Evolutionary conservation across 106 monocot species (phyloP).

Genomic region (Dendrobium officinale): DNA sequence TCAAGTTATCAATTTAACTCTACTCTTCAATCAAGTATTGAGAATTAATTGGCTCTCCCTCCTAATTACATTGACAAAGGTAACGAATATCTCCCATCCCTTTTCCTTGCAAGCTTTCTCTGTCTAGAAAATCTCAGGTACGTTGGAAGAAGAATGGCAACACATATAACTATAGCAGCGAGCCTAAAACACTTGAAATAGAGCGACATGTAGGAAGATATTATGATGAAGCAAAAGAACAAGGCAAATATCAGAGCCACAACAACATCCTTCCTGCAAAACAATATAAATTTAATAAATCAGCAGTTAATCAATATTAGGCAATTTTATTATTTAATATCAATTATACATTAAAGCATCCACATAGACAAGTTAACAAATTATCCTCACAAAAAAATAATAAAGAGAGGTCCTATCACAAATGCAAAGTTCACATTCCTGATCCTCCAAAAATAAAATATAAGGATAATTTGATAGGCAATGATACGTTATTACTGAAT

Average conservation of each 20-base stretch:
- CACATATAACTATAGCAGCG: not conserved
- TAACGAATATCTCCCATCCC: not conserved
- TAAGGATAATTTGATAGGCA: not conserved
- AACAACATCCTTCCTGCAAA: conserved; percentile 5
- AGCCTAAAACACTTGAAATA: not conserved
- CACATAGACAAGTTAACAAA: not conserved
- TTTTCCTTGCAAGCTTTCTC: conserved; percentile 6
- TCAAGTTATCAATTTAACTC: not conserved
- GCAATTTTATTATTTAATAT: not conserved
- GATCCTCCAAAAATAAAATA: not conserved
- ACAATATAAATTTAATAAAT: not conserved
- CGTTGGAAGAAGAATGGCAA: conserved; percentile 5
- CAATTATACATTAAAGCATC: not conserved
- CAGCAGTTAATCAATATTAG: not conserved
- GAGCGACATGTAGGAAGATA: not conserved
- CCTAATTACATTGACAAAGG: not conserved
- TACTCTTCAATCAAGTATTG: not conserved
- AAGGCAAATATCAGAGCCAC: conserved; percentile 1
- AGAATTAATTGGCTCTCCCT: not conserved
- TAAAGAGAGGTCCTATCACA: not conserved
- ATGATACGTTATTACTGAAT: not conserved
- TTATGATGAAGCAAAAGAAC: conserved; percentile 5
- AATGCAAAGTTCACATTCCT: not conserved
- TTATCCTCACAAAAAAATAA: not conserved
- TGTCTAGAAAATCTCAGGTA: conserved; percentile 1